phyloP scores from a whole-genome alignment of 202 grass and related monocot genomes.

The Sporobolus alterniflorus region DNA sequence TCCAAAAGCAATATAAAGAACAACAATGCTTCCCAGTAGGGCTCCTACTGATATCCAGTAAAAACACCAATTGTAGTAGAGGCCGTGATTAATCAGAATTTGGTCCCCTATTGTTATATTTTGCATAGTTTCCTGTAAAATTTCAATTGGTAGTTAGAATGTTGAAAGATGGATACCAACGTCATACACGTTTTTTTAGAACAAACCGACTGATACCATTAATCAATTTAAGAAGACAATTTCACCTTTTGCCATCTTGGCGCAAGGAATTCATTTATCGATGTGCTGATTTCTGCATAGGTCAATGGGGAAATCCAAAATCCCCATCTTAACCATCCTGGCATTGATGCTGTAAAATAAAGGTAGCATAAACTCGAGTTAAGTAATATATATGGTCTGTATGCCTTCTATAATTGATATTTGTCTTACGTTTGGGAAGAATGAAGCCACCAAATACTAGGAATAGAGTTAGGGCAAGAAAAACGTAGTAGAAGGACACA shows the following conservation, averaged over 20 bases:
- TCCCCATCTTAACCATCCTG: slow-evolving; percentile 54
- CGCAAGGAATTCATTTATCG: slow-evolving; percentile 41
- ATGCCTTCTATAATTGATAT: not conserved
- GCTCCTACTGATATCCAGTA: slow-evolving; percentile 83
- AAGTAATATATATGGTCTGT: not conserved
- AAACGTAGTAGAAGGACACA: slow-evolving; percentile 7
- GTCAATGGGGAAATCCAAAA: slow-evolving; percentile 49
- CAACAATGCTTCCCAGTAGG: slow-evolving; percentile 47
- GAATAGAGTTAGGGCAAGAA: not conserved
- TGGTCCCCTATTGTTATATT: slow-evolving; percentile 57
- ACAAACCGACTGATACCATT: not conserved
- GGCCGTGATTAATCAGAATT: slow-evolving; percentile 53
- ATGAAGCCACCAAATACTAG: slow-evolving; percentile 49
- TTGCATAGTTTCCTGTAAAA: slow-evolving; percentile 35
- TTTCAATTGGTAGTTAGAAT: not conserved
- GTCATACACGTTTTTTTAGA: too few relatives aligned
- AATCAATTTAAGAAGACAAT: not conserved
- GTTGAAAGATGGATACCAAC: not conserved
- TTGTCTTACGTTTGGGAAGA: slow-evolving; percentile 49
- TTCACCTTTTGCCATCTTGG: slow-evolving; percentile 67
- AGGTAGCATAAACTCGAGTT: not conserved
- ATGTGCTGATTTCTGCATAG: slow-evolving; percentile 39
- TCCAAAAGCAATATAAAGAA: slow-evolving; percentile 65
- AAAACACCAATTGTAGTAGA: slow-evolving; percentile 55
- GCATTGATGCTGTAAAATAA: slow-evolving; percentile 49